phyloP scores from a whole-genome alignment of 179 eudicot species.

The Vitellaria paradoxa region DNA sequence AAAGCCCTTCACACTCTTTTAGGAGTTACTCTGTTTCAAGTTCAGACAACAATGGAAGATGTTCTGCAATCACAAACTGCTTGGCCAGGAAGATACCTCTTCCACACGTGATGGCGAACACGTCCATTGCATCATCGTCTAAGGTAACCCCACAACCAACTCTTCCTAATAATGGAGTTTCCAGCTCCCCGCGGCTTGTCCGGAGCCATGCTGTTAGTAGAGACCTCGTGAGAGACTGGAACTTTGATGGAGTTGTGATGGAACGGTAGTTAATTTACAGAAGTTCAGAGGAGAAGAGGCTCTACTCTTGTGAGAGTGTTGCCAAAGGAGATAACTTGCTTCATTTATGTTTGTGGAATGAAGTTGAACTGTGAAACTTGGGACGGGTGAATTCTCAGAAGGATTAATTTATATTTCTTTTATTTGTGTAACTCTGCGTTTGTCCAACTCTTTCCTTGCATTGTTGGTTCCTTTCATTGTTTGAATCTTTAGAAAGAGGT shows the following conservation, averaged over 20 bases:
- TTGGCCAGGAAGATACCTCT: constrained; percentile 41
- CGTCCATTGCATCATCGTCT: constrained; percentile 35
- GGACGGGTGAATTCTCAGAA: background rate
- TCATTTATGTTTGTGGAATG: background rate
- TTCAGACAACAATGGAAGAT: constrained; percentile 78
- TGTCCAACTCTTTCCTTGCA: background rate
- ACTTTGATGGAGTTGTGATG: constrained; percentile 58
- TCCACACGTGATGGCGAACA: constrained; percentile 38
- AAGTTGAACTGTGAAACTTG: constrained; percentile 6
- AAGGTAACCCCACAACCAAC: constrained; percentile 79
- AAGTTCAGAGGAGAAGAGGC: background rate
- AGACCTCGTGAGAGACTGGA: constrained; percentile 76
- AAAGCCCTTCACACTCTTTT: constrained; percentile 83
- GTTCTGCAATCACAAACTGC: constrained; percentile 66
- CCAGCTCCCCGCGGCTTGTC: constrained; percentile 66
- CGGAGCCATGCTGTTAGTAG: constrained; percentile 77
- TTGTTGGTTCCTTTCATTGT: too few relatives aligned
- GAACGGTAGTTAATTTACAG: constrained; percentile 31
- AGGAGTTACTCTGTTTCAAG: constrained; percentile 89
- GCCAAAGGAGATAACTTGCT: background rate
- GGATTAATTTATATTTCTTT: constrained; percentile 3
- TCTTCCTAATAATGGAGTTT: constrained; percentile 29
- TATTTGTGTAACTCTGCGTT: background rate
- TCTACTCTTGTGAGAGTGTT: background rate
- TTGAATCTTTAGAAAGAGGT: too few relatives aligned